Evolutionary conservation across 108 stramenopile species (phyloP).

Genomic region (Licmophora abbreviata): DNA sequence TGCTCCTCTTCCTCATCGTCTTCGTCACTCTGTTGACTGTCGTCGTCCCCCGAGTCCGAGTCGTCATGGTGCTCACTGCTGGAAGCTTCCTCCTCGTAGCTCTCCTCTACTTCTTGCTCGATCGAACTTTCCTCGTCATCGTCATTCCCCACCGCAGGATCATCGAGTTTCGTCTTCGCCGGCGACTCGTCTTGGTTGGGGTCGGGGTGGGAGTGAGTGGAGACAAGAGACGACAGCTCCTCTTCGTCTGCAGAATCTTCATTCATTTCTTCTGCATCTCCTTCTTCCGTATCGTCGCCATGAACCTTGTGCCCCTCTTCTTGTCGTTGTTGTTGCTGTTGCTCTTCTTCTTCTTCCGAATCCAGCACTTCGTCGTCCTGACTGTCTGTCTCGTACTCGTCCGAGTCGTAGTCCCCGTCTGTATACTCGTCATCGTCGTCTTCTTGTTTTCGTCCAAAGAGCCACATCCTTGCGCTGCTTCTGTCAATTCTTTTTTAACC

Average conservation of each 20-base stretch:
- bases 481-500: no score
- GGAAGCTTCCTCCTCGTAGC: not conserved
- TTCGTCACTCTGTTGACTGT: conserved; percentile 19
- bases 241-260: no score
- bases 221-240: no score
- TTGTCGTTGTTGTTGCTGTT: conserved; percentile 1
- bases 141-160: no score
- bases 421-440: conserved; percentile 1
- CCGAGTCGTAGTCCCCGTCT: not conserved
- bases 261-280: conserved; percentile 3
- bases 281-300: conserved; percentile 4
- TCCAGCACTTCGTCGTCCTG: conserved; percentile 1
- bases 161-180: no score
- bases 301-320: not conserved
- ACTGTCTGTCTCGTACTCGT: conserved; percentile 2
- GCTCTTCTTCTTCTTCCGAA: not conserved
- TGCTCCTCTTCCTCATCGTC: conserved; percentile 45
- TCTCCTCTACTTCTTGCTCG: conserved; percentile 7
- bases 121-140: no score
- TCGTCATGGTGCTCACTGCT: not conserved
- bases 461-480: no score
- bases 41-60: conserved; percentile 1
- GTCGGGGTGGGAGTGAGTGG: no score
- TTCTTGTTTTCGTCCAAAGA: no score
- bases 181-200: no score